Evolutionary conservation across 2,329 filamentous ascomycete genomes (phyloP).

Genomic region (Penicillium freii): DNA sequence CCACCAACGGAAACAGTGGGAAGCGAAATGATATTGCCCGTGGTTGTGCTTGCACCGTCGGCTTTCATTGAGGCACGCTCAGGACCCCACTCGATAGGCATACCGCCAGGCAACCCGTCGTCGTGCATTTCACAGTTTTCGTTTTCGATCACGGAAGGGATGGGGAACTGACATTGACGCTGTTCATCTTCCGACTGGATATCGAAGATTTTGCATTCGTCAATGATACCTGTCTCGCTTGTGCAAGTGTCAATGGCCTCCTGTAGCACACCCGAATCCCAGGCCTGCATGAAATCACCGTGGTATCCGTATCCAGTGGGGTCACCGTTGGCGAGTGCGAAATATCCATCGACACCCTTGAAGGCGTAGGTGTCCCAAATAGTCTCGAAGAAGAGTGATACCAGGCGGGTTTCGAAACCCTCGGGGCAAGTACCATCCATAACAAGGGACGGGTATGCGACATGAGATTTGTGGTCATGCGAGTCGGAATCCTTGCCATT

Average conservation of each 20-base stretch:
- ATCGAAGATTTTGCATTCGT: constrained; percentile 73
- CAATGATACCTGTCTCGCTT: constrained; percentile 63
- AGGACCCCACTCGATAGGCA: constrained; percentile 50
- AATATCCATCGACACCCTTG: constrained; percentile 61
- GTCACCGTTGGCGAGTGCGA: constrained; percentile 77
- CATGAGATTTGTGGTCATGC: constrained; percentile 59
- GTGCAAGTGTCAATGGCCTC: constrained; percentile 73
- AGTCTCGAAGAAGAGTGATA: constrained; percentile 79
- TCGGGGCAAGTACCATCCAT: constrained; percentile 73
- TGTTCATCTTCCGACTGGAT: constrained; percentile 60
- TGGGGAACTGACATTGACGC: constrained; percentile 60
- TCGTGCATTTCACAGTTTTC: constrained; percentile 62
- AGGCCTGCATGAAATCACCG: constrained; percentile 77
- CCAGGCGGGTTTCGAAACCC: constrained; percentile 65
- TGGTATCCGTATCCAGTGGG: constrained; percentile 72
- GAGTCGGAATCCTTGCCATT: constrained; percentile 65
- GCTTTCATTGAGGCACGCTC: constrained; percentile 34
- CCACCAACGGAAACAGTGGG: constrained; percentile 12
- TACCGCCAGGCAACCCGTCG: constrained; percentile 64
- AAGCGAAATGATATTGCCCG: neutral
- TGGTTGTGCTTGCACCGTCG: neutral
- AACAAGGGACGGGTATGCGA: constrained; percentile 75
- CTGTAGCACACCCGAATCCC: constrained; percentile 68
- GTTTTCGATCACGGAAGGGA: constrained; percentile 54
- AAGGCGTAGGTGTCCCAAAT: constrained; percentile 76